Percentiles rank a stretch among this genome's conserved stretches.
phyloP scores from a whole-genome alignment of 1,139 yeast species.

The Candida tropicalis region DNA sequence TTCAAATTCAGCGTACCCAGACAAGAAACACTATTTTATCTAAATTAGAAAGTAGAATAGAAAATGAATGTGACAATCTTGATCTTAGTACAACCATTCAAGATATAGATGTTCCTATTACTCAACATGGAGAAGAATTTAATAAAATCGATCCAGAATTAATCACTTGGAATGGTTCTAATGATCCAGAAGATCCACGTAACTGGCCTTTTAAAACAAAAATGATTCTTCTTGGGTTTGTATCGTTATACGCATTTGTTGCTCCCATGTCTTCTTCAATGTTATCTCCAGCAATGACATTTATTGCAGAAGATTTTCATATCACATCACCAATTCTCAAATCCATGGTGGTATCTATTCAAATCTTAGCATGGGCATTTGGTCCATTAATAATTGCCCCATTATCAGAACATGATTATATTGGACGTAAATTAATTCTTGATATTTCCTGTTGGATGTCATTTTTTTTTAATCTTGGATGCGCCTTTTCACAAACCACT shows the following conservation, averaged over 20 bases:
- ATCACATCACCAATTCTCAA: conserved; percentile 32
- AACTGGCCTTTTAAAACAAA: conserved; percentile 39
- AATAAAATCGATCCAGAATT: conserved; percentile 44
- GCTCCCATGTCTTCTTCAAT: conserved; percentile 52
- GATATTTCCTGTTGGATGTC: conserved; percentile 41
- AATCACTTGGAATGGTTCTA: conserved; percentile 41
- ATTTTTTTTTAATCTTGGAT: conserved; percentile 40
- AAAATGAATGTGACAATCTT: conserved; percentile 13
- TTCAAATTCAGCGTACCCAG: conserved; percentile 36
- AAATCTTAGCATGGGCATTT: conserved; percentile 49
- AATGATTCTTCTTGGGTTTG: conserved; percentile 33
- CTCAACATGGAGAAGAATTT: conserved; percentile 42
- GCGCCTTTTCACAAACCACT: conserved; percentile 43
- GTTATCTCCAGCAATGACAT: conserved; percentile 45
- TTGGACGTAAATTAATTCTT: conserved; percentile 44
- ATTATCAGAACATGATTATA: conserved; percentile 43
- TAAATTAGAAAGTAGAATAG: conserved; percentile 30
- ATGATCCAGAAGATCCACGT: conserved; percentile 44
- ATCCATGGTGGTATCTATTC: conserved; percentile 47
- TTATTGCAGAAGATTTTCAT: conserved; percentile 35
- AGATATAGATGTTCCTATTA: conserved; percentile 30
- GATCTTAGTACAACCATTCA: conserved; percentile 18
- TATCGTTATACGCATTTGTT: conserved; percentile 44
- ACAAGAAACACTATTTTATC: conserved; percentile 43
- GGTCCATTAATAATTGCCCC: conserved; percentile 51